Percentiles rank a stretch among this genome's conserved stretches.
Evolutionary conservation across 192 early-diverging fungal genomes (phyloP).

Genomic region (Gamsiella multidivaricata): DNA sequence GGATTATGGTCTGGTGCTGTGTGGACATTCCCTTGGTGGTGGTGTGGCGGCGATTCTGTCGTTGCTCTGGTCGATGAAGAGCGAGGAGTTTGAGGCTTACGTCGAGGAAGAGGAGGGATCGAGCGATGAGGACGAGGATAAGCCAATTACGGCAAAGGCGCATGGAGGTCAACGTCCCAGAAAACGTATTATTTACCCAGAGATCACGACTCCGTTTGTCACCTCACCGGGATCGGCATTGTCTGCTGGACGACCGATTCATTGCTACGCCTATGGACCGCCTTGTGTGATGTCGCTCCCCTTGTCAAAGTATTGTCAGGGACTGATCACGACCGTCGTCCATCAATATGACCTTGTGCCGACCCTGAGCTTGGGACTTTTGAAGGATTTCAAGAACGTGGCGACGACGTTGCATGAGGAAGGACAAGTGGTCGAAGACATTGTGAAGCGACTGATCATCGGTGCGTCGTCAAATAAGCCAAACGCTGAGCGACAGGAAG

Average conservation of each 20-base stretch:
- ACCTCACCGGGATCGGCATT: constrained; percentile 71
- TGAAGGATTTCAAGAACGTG: constrained; percentile 81
- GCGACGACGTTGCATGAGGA: constrained; percentile 73
- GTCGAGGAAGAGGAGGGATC: constrained; percentile 46
- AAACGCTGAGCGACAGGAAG: constrained; percentile 23
- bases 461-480: constrained; percentile 52
- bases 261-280: constrained; percentile 88
- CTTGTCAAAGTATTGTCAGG: constrained; percentile 75
- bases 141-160: neutral
- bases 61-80: constrained; percentile 75
- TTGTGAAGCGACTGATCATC: constrained; percentile 68
- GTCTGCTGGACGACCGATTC: constrained; percentile 78
- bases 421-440: constrained; percentile 69
- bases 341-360: constrained; percentile 84
- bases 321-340: constrained; percentile 84
- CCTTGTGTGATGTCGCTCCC: constrained; percentile 79
- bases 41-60: constrained; percentile 85
- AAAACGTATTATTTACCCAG: constrained; percentile 38
- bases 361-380: constrained; percentile 77
- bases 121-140: constrained; percentile 48
- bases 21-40: constrained; percentile 90
- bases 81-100: constrained; percentile 58
- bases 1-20: constrained; percentile 84
- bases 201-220: constrained; percentile 67
- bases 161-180: constrained; percentile 1